phyloP scores from a whole-genome alignment of 306 rosid genomes.

The Hippophae rhamnoides region DNA sequence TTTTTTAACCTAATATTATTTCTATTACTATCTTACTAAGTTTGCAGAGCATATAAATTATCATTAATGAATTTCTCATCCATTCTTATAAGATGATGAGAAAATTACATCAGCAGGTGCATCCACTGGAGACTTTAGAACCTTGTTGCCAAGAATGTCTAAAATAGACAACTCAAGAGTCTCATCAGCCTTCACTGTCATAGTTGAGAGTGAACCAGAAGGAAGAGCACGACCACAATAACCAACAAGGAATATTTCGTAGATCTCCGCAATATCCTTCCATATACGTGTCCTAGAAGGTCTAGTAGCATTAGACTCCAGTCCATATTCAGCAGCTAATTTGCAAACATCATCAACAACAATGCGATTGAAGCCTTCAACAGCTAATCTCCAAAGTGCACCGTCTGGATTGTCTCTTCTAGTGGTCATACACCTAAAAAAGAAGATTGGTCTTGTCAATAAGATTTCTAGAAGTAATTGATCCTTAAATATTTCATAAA shows the following conservation, averaged over 20 bases:
- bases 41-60: too few relatives aligned
- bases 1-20: too few relatives aligned
- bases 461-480: constrained; percentile 1
- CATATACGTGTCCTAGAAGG: constrained; percentile 71
- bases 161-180: constrained; percentile 73
- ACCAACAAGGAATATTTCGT: constrained; percentile 88
- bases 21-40: too few relatives aligned
- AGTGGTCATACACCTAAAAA: constrained; percentile 85
- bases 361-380: constrained; percentile 63
- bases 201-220: constrained; percentile 62
- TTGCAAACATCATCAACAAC: constrained; percentile 52
- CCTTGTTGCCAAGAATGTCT: constrained; percentile 66
- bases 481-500: not conserved
- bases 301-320: constrained; percentile 45
- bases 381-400: constrained; percentile 86
- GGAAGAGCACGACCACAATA: constrained; percentile 93
- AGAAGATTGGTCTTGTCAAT: constrained; percentile 14
- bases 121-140: constrained; percentile 62
- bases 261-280: constrained; percentile 93
- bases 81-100: not conserved
- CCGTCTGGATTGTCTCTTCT: constrained; percentile 87
- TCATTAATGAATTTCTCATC: too few relatives aligned
- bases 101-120: constrained; percentile 74
- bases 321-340: constrained; percentile 27
- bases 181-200: constrained; percentile 64